These are phyloP conservation scores for Tremella mesenterica DNA, from an alignment of 768 basidiomycete genomes.

Conservation along the genomic window DNA sequence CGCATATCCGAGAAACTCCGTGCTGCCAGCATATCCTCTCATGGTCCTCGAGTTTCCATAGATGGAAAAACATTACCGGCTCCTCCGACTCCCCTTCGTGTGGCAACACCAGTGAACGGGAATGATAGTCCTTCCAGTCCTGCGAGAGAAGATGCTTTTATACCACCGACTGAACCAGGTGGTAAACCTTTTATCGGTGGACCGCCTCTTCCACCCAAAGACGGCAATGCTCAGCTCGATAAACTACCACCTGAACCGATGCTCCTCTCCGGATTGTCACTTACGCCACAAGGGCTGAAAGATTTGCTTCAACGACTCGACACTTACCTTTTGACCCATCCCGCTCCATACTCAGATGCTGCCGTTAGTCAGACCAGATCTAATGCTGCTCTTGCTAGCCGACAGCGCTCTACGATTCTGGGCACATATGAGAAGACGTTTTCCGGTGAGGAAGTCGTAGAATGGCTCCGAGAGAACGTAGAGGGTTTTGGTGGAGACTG, in stretches of 20 bases:
- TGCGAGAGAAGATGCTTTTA: constrained; percentile 54
- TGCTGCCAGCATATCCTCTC: constrained; percentile 24
- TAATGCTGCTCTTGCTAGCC: constrained; percentile 49
- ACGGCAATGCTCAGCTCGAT: neutral
- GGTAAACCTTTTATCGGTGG: constrained; percentile 40
- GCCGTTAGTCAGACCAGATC: constrained; percentile 16
- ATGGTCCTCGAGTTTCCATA: constrained; percentile 23
- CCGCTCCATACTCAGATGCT: constrained; percentile 30
- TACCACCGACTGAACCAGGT: constrained; percentile 46
- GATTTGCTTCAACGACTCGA: constrained; percentile 54
- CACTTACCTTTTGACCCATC: constrained; percentile 26
- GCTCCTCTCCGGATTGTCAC: constrained; percentile 64
- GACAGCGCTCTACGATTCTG: constrained; percentile 36
- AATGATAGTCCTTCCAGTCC: constrained; percentile 51
- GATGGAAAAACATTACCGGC: constrained; percentile 38
- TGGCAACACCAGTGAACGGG: constrained; percentile 47
- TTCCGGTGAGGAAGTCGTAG: constrained; percentile 77
- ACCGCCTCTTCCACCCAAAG: constrained; percentile 46
- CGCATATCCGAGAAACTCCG: constrained; percentile 72
- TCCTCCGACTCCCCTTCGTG: constrained; percentile 29
- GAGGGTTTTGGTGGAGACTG: constrained; percentile 67
- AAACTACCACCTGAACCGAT: constrained; percentile 47
- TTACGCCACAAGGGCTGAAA: constrained; percentile 60
- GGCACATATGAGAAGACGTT: constrained; percentile 58
- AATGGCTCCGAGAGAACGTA: constrained; percentile 66